Conservation (phyloP, 192 early-diverging fungal species). For the Gryganskiella cystojenkinii region DNA sequence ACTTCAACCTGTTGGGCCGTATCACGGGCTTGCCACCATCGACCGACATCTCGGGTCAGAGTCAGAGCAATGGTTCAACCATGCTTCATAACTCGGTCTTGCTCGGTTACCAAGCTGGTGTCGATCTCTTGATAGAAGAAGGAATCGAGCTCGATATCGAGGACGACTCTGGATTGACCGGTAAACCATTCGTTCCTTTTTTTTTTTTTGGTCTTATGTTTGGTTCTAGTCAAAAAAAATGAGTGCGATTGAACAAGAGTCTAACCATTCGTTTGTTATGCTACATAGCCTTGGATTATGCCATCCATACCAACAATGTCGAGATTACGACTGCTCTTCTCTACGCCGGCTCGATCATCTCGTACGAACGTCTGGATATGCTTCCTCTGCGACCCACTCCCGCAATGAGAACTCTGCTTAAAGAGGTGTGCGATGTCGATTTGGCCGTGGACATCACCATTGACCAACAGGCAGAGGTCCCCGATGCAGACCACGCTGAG, state of each 20-base stretch:
- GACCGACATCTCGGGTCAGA: constrained; percentile 44
- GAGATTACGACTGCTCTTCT: constrained; percentile 25
- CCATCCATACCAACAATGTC: constrained; percentile 37
- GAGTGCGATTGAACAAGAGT: not conserved
- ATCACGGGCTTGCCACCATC: constrained; percentile 43
- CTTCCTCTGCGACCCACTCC: constrained; percentile 13
- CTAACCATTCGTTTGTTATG: not conserved
- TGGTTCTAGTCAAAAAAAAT: no score
- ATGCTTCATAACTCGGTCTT: constrained; percentile 48
- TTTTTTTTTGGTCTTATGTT: not conserved
- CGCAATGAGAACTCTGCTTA: constrained; percentile 25
- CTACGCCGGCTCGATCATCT: constrained; percentile 36
- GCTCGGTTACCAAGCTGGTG: constrained; percentile 33
- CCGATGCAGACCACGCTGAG: no score
- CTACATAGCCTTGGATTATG: constrained; percentile 44
- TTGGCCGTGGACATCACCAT: not conserved
- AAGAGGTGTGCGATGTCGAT: constrained; percentile 14
- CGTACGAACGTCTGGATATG: constrained; percentile 11
- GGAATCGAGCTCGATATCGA: constrained; percentile 50
- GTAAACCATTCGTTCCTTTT: constrained; percentile 10
- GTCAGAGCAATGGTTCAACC: constrained; percentile 40
- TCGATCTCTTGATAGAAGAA: constrained; percentile 41
- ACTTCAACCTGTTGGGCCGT: constrained; percentile 42
- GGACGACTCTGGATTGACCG: constrained; percentile 45
- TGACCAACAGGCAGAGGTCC: not conserved